Percentiles rank a stretch among this genome's conserved stretches.
Conservation (phyloP, 1,284 basidiomycete species). For the Trametes versicolor region DNA sequence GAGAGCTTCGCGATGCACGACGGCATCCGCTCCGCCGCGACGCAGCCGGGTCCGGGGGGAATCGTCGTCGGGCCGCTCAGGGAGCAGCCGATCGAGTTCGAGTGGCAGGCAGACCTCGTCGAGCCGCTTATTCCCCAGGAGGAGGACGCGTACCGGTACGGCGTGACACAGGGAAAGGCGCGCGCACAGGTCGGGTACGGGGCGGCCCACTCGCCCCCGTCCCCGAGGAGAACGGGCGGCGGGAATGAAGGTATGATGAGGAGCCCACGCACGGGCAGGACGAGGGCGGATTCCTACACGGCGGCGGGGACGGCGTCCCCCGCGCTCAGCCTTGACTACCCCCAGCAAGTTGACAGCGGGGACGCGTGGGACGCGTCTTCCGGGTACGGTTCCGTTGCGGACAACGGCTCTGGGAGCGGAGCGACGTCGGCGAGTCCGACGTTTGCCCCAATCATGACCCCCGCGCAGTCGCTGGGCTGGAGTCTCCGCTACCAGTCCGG, state of each 20-base stretch:
- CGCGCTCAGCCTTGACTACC: slow-evolving; percentile 27
- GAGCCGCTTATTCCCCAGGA: slow-evolving; percentile 32
- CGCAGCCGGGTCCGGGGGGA: slow-evolving; percentile 36
- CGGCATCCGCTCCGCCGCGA: slow-evolving; percentile 45
- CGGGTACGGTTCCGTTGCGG: slow-evolving; percentile 25
- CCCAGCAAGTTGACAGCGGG: slow-evolving; percentile 14
- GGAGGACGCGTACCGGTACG: slow-evolving; percentile 16
- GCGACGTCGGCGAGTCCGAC: slow-evolving; percentile 20
- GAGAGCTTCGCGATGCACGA: slow-evolving; percentile 79
- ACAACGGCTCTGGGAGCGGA: slow-evolving; percentile 18
- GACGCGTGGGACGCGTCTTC: slow-evolving; percentile 33
- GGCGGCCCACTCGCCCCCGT: background rate
- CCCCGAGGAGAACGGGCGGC: background rate
- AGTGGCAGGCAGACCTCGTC: slow-evolving; percentile 42
- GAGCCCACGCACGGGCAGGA: slow-evolving; percentile 3
- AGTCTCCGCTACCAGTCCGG: slow-evolving; percentile 26
- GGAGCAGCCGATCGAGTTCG: slow-evolving; percentile 37
- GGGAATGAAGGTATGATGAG: background rate
- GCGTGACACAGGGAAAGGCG: background rate
- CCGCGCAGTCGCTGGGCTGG: slow-evolving; percentile 40
- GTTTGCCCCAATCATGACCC: slow-evolving; percentile 40
- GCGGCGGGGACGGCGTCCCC: slow-evolving; percentile 22
- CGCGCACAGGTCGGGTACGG: background rate
- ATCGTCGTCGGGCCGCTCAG: slow-evolving; percentile 43
- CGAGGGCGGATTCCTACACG: background rate